These are phyloP conservation scores for Russula dissimulans DNA, from an alignment of 768 basidiomycete species.

Conservation along the genomic window DNA sequence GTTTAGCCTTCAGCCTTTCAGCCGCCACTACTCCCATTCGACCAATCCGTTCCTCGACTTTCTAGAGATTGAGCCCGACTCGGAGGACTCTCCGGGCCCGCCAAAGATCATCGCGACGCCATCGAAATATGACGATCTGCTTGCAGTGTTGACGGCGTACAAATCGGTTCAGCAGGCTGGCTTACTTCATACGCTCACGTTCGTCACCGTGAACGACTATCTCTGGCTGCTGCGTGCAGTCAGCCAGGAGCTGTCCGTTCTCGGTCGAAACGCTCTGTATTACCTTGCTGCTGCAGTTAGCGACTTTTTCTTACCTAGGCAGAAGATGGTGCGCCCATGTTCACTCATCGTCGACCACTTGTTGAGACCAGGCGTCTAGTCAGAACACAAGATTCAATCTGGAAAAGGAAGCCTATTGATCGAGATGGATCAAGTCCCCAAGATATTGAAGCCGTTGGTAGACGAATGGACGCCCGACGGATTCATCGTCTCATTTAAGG, in stretches of 20 bases:
- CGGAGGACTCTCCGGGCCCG: constrained; percentile 16
- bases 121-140: constrained; percentile 53
- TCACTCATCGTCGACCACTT: neutral
- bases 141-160: constrained; percentile 69
- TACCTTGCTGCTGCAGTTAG: constrained; percentile 97
- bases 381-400: constrained; percentile 97
- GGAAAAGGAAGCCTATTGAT: constrained; percentile 88
- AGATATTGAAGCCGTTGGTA: constrained; percentile 87
- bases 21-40: constrained; percentile 94
- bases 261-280: constrained; percentile 75
- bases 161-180: constrained; percentile 68
- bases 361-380: constrained; percentile 39
- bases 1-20: constrained; percentile 96
- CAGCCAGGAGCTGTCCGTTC: constrained; percentile 61
- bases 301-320: constrained; percentile 92
- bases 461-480: constrained; percentile 89
- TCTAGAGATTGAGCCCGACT: constrained; percentile 49
- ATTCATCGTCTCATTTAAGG: constrained; percentile 97
- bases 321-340: constrained; percentile 64
- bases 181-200: constrained; percentile 75
- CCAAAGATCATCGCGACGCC: constrained; percentile 58
- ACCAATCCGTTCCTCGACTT: constrained; percentile 98
- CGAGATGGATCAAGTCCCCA: constrained; percentile 99
- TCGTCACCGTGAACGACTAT: constrained; percentile 94
- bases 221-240: constrained; percentile 83